Base-by-base conservation (phyloP, 1,284 basidiomycete genomes). In the Exobasidium cylindrosporum region DNA sequence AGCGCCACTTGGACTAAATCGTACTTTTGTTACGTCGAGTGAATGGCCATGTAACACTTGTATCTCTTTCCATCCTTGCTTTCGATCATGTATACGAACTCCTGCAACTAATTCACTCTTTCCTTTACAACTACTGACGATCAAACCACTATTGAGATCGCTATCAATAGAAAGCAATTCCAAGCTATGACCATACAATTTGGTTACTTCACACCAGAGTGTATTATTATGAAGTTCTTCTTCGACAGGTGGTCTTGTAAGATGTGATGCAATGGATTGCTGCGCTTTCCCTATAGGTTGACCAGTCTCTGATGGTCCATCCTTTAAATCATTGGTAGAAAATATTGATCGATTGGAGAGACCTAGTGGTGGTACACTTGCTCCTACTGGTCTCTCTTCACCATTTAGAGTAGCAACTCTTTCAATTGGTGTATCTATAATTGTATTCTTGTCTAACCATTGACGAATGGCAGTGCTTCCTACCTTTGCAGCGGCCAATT, bases 111-210 rank as follows among this genome's bases (percentile, higher is more conserved):
- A 90, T 0, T 88, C 81, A 14, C 87, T 87, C 0, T 90, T 91
- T 0, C 96, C 88, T 77, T 89, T 91, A 83, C 93, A 97, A 2
- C 92, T 89, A 0, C 92, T 94, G 0, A 94, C 96, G n/a, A 97
- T 84, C 40, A 91, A 81, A 47, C 84, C 82, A 26, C 85, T 86
- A 3, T 85, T 84, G 13, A 53, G 47, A 5, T 26, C 52, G 14
- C 7, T 49, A 35, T 60, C 28, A 54, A 62, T 14, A 57, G 63
- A 61, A n/a, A 64, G 54, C 67, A 92, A 89, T 85, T 98, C 96
- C 77, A 97, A 97, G 32, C 93, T 93, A 81, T 98, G 96, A 0
- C 95, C 96, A 79, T 97, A 99, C 1, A 99, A 83, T 80, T 98
- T 99, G 76, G 98, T 95, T 0, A 88, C 72, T 66, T 98, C 96